Percentiles rank a stretch among this genome's conserved stretches.
Evolutionary conservation across 1,139 yeast genomes (phyloP).

Genomic region (Geotrichum siamense): DNA sequence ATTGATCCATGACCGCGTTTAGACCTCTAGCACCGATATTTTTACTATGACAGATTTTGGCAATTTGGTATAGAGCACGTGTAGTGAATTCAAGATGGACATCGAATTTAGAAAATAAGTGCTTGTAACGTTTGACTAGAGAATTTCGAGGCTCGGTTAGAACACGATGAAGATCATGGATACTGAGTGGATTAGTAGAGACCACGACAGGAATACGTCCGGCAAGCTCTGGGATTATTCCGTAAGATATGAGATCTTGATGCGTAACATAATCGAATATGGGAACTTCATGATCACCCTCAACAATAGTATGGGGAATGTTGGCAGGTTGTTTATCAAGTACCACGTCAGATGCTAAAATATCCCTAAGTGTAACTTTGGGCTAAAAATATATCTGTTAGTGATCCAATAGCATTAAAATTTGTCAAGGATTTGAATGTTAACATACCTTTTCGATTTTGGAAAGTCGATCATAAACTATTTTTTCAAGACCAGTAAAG

Average conservation of each 20-base stretch:
- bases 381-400: slow-evolving; percentile 20
- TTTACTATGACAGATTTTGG: slow-evolving; percentile 39
- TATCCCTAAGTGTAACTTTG: slow-evolving; percentile 16
- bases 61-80: slow-evolving; percentile 41
- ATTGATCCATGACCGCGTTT: slow-evolving; percentile 44
- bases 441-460: slow-evolving; percentile 13
- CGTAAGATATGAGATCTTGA: slow-evolving; percentile 43
- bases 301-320: slow-evolving; percentile 25
- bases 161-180: slow-evolving; percentile 41
- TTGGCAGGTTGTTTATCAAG: neutral
- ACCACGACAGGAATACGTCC: slow-evolving; percentile 50
- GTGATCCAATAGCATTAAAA: neutral
- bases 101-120: slow-evolving; percentile 44
- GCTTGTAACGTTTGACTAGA: slow-evolving; percentile 43
- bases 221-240: slow-evolving; percentile 48
- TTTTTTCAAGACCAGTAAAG: slow-evolving; percentile 46
- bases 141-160: slow-evolving; percentile 48
- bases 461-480: slow-evolving; percentile 31
- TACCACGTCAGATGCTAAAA: slow-evolving; percentile 16
- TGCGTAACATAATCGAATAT: slow-evolving; percentile 42
- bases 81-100: slow-evolving; percentile 42
- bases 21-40: slow-evolving; percentile 54
- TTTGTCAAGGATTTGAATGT: neutral
- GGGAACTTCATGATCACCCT: slow-evolving; percentile 34
- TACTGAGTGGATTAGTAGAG: slow-evolving; percentile 40